Base-by-base conservation (phyloP, 805 yeast genomes). In the Henningerozyma blattae region DNA sequence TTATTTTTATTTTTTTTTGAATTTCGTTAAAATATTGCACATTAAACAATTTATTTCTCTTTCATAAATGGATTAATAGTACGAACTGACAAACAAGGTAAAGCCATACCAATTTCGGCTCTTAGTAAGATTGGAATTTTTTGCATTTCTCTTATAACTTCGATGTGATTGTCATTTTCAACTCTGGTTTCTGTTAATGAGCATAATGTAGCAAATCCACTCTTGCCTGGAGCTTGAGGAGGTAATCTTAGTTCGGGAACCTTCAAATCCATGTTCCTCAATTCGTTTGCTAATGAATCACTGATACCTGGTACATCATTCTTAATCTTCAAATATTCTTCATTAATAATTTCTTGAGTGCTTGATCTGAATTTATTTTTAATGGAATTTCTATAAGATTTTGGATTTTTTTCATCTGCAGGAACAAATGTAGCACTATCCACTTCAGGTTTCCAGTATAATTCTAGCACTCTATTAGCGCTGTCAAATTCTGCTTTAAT, bases 81-180 rank as follows among this genome's bases (percentile, higher is more conserved):
- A 46, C 95, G 72, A 12, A 91, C 95, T 3, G 95, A 85, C 47
- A 89, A 68, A 56, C 96, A 89, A n/a, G 98, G 98, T 34, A 89
- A 65, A 2, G 95, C 91, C 89, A 85, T 85, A 33, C 95, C 96
- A 34, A 86, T 75, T 54, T 87, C 97, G 0, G 95, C 85, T 48
- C 95, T 68, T 42, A 91, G 65, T 40, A 89, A 64, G 22, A 89
- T 75, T 9, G 97, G 97, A 31, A 89, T 80, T 46, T 74, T 77
- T 32, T 69, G 69, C 48, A 87, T 62, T 48, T 83, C 89, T 40
- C 71, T 68, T 33, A 89, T 77, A 49, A 83, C 94, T 63, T 91
- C 97, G 32, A 91, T 70, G 48, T 65, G 67, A 30, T 67, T 56
- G 24, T 67, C 77, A 28, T 72, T 77, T 37, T 81, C 89, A 24